Conservation (phyloP, 768 basidiomycete genomes). For the Russula sp. region DNA sequence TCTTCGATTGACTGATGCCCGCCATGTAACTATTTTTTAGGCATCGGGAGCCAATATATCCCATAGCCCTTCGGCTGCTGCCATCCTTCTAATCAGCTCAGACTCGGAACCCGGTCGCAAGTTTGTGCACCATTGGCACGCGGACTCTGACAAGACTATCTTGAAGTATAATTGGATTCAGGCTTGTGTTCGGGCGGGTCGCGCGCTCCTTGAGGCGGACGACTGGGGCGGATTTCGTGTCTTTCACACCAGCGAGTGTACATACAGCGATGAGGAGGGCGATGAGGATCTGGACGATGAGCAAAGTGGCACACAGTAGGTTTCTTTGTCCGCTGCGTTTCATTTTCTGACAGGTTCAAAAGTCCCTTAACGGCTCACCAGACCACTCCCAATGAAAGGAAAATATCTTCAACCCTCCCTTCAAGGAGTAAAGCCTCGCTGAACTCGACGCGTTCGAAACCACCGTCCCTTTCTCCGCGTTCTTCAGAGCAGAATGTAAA, state of each 20-base stretch:
- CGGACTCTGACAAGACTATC: constrained; percentile 48
- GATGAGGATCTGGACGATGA: constrained; percentile 16
- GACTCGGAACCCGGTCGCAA: constrained; percentile 49
- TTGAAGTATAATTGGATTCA: constrained; percentile 54
- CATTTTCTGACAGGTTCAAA: neutral
- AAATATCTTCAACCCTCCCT: no score
- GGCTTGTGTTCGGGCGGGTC: constrained; percentile 44
- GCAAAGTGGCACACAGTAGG: constrained; percentile 4
- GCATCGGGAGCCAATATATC: constrained; percentile 54
- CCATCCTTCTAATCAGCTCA: constrained; percentile 59
- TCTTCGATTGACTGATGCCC: constrained; percentile 1
- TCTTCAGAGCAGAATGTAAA: constrained; percentile 7
- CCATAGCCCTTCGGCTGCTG: constrained; percentile 50
- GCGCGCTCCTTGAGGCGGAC: constrained; percentile 47
- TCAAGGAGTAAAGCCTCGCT: neutral
- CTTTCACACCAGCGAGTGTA: constrained; percentile 30
- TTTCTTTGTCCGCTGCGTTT: neutral
- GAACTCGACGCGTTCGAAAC: neutral
- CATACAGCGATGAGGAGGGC: constrained; percentile 15
- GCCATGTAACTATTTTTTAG: constrained; percentile 36
- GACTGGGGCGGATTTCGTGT: constrained; percentile 47
- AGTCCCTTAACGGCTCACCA: neutral
- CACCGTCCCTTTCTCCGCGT: constrained; percentile 1
- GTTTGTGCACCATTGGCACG: constrained; percentile 58
- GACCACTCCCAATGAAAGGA: neutral